phyloP scores from a whole-genome alignment of 306 rosid species.

The Pyrus bretschneideri region DNA sequence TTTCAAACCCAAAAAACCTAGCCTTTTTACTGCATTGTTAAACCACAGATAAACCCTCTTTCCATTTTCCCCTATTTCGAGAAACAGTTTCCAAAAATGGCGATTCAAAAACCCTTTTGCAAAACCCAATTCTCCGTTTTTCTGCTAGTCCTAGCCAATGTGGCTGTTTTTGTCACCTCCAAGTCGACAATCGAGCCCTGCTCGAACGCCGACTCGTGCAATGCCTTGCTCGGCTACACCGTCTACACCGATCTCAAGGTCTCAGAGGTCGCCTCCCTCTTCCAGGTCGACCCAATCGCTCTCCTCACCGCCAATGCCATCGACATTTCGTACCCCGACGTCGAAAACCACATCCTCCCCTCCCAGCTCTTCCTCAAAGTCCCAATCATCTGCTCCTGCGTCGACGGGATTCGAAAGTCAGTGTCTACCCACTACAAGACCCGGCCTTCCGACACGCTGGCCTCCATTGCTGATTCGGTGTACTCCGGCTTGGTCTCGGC shows the following conservation, averaged over 20 bases:
- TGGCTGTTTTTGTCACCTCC: slow-evolving; percentile 22
- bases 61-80: neutral
- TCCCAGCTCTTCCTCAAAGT: slow-evolving; percentile 69
- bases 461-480: slow-evolving; percentile 66
- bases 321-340: slow-evolving; percentile 90
- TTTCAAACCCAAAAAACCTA: slow-evolving; percentile 3
- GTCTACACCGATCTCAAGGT: slow-evolving; percentile 94
- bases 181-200: slow-evolving; percentile 99
- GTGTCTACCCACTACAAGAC: slow-evolving; percentile 71
- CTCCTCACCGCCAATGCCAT: slow-evolving; percentile 83
- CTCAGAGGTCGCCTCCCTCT: slow-evolving; percentile 85
- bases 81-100: slow-evolving; percentile 20
- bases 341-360: slow-evolving; percentile 89
- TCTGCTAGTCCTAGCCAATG: slow-evolving; percentile 15
- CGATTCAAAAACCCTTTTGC: slow-evolving; percentile 13
- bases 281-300: slow-evolving; percentile 80
- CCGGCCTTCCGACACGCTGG: slow-evolving; percentile 73
- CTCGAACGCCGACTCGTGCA: slow-evolving; percentile 76
- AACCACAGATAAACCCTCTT: neutral
- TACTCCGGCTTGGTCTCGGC: slow-evolving; percentile 81
- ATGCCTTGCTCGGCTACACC: slow-evolving; percentile 78
- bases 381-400: slow-evolving; percentile 79
- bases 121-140: slow-evolving; percentile 15
- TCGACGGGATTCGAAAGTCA: slow-evolving; percentile 88
- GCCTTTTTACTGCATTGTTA: neutral